Conservation (phyloP, 768 basidiomycete genomes). For the Phlebiopsis flavidoalba region DNA sequence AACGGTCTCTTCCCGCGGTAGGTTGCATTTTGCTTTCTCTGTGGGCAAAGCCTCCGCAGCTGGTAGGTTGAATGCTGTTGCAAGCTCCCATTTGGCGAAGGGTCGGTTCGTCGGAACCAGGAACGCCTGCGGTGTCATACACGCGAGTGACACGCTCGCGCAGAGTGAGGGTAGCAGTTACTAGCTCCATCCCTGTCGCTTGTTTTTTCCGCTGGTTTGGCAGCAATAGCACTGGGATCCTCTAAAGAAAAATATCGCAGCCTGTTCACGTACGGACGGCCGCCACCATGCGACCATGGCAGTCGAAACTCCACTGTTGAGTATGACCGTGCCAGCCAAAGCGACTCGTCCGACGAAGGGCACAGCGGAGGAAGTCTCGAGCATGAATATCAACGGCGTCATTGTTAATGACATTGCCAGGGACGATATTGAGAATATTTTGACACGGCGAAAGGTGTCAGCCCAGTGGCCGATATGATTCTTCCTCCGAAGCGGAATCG, state of each 20-base stretch:
- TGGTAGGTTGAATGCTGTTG: constrained; percentile 43
- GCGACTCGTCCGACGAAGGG: constrained; percentile 64
- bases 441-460: constrained; percentile 71
- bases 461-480: constrained; percentile 68
- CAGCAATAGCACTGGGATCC: constrained; percentile 30
- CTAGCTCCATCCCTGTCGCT: constrained; percentile 60
- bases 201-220: constrained; percentile 6
- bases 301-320: constrained; percentile 71
- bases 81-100: constrained; percentile 81
- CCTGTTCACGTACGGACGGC: constrained; percentile 66
- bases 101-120: constrained; percentile 60
- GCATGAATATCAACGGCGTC: constrained; percentile 75
- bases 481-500: constrained; percentile 15
- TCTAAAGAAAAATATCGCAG: constrained; percentile 48
- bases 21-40: constrained; percentile 34
- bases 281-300: constrained; percentile 68
- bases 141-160: constrained; percentile 61
- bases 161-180: constrained; percentile 58
- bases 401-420: constrained; percentile 62
- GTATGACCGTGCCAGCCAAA: constrained; percentile 64
- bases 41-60: constrained; percentile 29
- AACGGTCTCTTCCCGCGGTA: constrained; percentile 60
- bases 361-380: constrained; percentile 61
- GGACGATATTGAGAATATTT: constrained; percentile 79
- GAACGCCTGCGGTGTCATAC: constrained; percentile 72